These are phyloP conservation scores for Plasmodium blacklocki DNA, from an alignment of 169 alveolate species.

Conservation along the genomic window DNA sequence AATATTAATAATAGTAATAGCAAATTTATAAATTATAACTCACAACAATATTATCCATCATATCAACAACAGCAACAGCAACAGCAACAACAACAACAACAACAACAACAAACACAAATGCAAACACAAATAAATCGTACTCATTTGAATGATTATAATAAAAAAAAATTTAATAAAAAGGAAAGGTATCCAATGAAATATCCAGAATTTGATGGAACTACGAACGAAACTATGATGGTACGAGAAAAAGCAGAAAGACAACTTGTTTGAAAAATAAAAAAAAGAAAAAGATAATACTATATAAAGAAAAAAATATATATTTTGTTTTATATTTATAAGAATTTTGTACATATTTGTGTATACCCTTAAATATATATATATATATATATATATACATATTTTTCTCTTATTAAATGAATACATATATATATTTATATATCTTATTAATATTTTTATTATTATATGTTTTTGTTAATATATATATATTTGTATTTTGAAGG, in stretches of 20 bases:
- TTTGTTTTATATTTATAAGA: neutral
- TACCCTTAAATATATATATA: neutral
- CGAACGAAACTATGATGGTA: constrained; percentile 61
- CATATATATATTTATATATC: neutral
- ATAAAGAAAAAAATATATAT: neutral
- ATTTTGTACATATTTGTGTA: neutral
- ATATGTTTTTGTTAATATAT: neutral
- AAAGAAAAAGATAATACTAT: neutral
- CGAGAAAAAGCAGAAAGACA: constrained; percentile 14
- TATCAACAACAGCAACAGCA: neutral
- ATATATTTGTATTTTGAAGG: constrained; percentile 1
- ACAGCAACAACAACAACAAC: neutral
- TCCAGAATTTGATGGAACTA: constrained; percentile 39
- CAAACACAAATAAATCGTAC: neutral
- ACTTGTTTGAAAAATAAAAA: neutral
- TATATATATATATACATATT: no score
- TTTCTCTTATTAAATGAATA: no score
- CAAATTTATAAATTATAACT: constrained; percentile 26
- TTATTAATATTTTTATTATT: neutral
- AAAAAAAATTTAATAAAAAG: constrained; percentile 34
- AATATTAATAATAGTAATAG: no score
- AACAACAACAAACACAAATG: neutral
- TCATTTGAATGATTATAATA: constrained; percentile 26
- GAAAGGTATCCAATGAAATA: constrained; percentile 28
- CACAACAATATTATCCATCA: constrained; percentile 25